A percentile compares a stretch with the other conserved stretches of the same genome.
phyloP scores from a whole-genome alignment of 495 filamentous ascomycete genomes.

The Thermothielavioides terrestris region DNA sequence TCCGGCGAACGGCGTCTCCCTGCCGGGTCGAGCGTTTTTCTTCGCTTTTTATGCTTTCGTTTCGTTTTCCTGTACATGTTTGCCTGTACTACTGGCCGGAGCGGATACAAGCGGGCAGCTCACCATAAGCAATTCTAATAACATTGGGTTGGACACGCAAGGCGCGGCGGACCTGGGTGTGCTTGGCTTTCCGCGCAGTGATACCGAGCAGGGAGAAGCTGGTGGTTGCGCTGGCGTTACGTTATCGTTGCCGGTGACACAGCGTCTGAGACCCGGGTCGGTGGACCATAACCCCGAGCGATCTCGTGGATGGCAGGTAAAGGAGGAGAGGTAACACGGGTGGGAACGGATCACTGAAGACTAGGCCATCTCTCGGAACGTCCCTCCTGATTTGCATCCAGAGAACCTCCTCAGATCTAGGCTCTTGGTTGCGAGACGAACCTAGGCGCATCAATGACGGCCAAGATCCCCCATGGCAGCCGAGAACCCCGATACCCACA shows the following conservation, averaged over 20 bases:
- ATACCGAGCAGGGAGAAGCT: background rate
- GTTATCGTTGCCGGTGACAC: background rate
- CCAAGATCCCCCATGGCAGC: too few species aligned
- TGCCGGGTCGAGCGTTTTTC: background rate
- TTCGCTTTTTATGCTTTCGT: constrained; percentile 7
- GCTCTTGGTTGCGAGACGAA: background rate
- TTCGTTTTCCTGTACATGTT: constrained; percentile 15
- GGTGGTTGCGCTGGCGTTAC: too few species aligned
- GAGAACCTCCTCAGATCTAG: too few species aligned
- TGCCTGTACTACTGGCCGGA: constrained; percentile 10
- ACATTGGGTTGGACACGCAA: constrained; percentile 4
- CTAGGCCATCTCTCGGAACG: too few species aligned
- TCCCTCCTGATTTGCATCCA: too few species aligned
- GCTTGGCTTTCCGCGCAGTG: background rate
- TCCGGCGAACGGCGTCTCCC: background rate
- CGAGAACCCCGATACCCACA: background rate
- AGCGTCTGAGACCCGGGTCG: too few species aligned
- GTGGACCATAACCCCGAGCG: too few species aligned
- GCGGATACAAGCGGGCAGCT: background rate
- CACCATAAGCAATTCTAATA: constrained; percentile 14
- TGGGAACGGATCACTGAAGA: too few species aligned
- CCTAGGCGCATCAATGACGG: too few species aligned
- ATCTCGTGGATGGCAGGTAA: too few species aligned
- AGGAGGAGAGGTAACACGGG: too few species aligned
- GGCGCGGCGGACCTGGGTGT: background rate